Conservation (phyloP, 441 rosid genomes). For the Populus hybrid region DNA sequence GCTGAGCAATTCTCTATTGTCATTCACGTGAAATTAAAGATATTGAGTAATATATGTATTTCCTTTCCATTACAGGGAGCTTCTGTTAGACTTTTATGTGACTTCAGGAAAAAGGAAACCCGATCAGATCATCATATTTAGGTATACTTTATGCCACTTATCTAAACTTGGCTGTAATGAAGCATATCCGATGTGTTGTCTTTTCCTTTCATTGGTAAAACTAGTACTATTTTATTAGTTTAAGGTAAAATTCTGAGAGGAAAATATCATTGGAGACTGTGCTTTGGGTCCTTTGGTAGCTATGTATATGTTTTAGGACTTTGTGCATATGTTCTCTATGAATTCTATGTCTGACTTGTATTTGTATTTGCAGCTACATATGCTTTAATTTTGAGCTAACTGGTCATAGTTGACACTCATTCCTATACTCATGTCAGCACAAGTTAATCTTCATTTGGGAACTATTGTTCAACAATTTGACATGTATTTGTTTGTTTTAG, state of each 20-base stretch:
- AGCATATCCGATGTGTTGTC: neutral
- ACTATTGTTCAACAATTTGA: neutral
- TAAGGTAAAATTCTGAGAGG: neutral
- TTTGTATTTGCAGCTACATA: neutral
- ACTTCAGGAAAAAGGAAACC: conserved; percentile 79
- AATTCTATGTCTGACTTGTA: neutral
- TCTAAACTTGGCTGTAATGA: neutral
- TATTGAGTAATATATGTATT: neutral
- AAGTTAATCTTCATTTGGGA: neutral
- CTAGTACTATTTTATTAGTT: neutral
- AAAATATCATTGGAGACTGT: neutral
- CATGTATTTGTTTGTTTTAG: neutral
- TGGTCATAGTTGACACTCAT: neutral
- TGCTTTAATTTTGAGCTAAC: neutral
- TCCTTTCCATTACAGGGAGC: conserved; percentile 47
- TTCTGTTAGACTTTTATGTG: conserved; percentile 62
- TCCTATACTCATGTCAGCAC: neutral
- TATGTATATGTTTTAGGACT: neutral
- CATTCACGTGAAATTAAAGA: neutral
- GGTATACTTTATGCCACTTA: conserved; percentile 31
- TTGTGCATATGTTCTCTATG: neutral
- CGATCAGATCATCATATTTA: conserved; percentile 76
- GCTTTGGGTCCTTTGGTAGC: too few species aligned
- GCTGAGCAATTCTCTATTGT: neutral
- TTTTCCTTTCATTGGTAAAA: neutral